Evolutionary conservation across 768 basidiomycete species (phyloP), one percentile per base, ranked within the genome.

Genomic region (Cyclocybe cylindracea): DNA sequence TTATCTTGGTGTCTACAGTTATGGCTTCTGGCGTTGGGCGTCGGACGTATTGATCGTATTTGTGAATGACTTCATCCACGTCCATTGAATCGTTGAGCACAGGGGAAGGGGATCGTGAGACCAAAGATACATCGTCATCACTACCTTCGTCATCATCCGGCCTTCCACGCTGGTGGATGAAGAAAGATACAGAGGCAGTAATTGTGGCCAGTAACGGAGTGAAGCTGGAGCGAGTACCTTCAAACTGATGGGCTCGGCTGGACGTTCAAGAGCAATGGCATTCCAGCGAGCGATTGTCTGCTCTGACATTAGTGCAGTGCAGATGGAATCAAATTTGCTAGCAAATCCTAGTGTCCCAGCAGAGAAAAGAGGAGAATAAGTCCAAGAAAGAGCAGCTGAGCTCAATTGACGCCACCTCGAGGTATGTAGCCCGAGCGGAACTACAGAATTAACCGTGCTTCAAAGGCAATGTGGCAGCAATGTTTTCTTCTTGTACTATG

Each of bases 1-100:
- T 87, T 60, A 94, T 84, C 66, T 78, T 90, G 38, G 89, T 92
- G 45, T 93, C 86, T 48, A 92, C 82, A 7, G 91, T 92, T 55
- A 92, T 79, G 57, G 84, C 76, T 62, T 93, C 91, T 32, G 73
- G 79, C 43, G 73, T 73, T 4, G 73, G 62, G 7, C 77, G 75
- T 31, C 66, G 71, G 45, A 80, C 67, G 63, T 84, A 79, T 62
- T 88, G 85, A 58, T 90, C 87, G 63, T 89, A 88, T 60, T 83
- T 83, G 66, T 75, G 71, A 43, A 78, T 48, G 35, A 61, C 65
- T n/a, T 49, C 50, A 55, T 81, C 79, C 37, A 78, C 67, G 50
- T 87, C 82, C 79, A 80, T 83, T 29, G 66, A 60, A 55, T 80
- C 75, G 3, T 78, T 72, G 1, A 56, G 50, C 31, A 62, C 57